Percentiles rank a stretch among this genome's conserved stretches.
phyloP scores from a whole-genome alignment of 441 rosid genomes.

The Jatropha podagrica region DNA sequence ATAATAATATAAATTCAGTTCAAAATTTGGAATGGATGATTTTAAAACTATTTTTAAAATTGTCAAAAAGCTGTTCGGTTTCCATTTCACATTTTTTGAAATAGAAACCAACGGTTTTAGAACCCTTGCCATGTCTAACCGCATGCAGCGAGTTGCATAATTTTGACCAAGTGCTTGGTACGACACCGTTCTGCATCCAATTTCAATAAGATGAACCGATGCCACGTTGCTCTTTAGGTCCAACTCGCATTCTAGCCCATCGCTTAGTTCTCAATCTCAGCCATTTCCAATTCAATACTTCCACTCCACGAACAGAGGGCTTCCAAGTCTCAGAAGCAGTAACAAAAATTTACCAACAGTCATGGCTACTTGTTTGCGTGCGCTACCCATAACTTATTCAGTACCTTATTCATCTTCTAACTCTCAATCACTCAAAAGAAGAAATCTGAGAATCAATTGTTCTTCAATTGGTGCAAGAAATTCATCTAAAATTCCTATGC shows the following conservation, averaged over 20 bases:
- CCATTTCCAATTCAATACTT: background rate
- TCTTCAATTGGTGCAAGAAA: slow-evolving; percentile 34
- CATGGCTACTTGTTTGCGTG: slow-evolving; percentile 57
- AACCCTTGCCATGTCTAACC: too few species aligned
- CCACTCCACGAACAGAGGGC: background rate
- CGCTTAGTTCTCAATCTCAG: background rate
- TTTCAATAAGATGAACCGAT: background rate
- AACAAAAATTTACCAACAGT: background rate
- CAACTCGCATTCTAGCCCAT: background rate
- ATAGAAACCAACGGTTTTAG: too few species aligned
- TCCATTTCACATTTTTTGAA: too few species aligned
- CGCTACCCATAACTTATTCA: slow-evolving; percentile 34
- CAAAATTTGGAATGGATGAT: too few species aligned
- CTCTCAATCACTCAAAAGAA: slow-evolving; percentile 31
- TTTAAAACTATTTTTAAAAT: too few species aligned
- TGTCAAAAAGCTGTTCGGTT: too few species aligned
- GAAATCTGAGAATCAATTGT: slow-evolving; percentile 31
- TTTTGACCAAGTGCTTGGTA: background rate
- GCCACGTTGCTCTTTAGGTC: background rate
- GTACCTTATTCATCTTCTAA: slow-evolving; percentile 33
- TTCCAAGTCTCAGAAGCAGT: background rate
- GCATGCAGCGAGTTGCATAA: too few species aligned
- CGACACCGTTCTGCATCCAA: background rate
- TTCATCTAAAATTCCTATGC: slow-evolving; percentile 59
- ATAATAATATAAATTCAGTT: too few species aligned